Conservation (phyloP, 495 filamentous ascomycete species). For the Penicillium canariense region DNA sequence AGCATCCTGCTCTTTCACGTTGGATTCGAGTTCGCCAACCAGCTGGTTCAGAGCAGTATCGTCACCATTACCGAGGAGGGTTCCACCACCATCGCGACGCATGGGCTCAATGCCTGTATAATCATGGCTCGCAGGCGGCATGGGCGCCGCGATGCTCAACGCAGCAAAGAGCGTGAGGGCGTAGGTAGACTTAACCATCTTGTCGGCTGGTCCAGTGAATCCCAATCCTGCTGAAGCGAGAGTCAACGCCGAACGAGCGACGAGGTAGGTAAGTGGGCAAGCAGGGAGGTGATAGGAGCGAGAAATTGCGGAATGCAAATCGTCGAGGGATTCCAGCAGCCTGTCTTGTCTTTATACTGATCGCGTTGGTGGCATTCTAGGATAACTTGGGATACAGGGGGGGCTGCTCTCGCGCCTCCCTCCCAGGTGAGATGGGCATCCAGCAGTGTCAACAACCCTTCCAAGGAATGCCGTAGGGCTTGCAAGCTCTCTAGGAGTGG, state of each 20-base stretch:
- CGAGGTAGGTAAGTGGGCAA: neutral
- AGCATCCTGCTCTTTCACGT: constrained; percentile 2
- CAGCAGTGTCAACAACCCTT: constrained; percentile 14
- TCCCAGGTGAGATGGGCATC: neutral
- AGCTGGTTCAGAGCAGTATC: constrained; percentile 14
- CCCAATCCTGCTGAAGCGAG: constrained; percentile 10
- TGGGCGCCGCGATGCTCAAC: constrained; percentile 24
- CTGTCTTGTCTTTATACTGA: constrained; percentile 14
- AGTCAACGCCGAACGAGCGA: constrained; percentile 27
- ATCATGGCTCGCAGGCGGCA: constrained; percentile 11
- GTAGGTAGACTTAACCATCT: constrained; percentile 29
- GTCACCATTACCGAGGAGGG: constrained; percentile 21
- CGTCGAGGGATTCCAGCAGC: constrained; percentile 6
- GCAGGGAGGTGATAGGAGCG: neutral
- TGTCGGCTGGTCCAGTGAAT: constrained; percentile 4
- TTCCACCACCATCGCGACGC: constrained; percentile 15
- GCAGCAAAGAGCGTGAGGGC: constrained; percentile 27
- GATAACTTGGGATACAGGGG: constrained; percentile 23
- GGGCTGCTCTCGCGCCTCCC: neutral
- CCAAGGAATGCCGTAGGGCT: constrained; percentile 14
- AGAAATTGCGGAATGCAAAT: constrained; percentile 23
- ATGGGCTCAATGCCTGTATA: neutral
- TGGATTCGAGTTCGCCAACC: constrained; percentile 1
- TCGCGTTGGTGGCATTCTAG: constrained; percentile 21
- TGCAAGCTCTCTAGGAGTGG: neutral